These are phyloP conservation scores for Fusarium foetens DNA, from an alignment of 2,329 filamentous ascomycete genomes.

Conservation along the genomic window DNA sequence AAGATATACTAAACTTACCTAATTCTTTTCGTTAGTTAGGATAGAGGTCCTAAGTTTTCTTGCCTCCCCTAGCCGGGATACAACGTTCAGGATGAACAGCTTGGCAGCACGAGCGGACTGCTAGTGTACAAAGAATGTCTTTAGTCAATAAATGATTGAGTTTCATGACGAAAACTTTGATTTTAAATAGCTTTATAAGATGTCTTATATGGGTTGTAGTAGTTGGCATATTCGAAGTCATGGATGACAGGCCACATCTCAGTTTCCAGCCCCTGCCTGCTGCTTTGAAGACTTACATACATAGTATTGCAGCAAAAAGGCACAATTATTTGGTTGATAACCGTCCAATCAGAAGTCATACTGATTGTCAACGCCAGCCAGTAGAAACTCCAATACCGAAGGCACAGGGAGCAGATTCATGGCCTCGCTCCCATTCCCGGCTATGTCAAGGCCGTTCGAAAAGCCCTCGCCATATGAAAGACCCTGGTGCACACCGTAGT, in stretches of 20 bases:
- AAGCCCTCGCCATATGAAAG: conserved; percentile 34
- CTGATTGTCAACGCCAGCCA: conserved; percentile 46
- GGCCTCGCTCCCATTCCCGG: conserved; percentile 3
- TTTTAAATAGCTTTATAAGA: not conserved
- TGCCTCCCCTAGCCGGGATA: not conserved
- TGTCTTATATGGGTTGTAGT: not conserved
- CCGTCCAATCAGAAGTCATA: conserved; percentile 34
- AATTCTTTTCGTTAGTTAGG: not conserved
- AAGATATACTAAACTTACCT: not conserved
- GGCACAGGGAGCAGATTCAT: conserved; percentile 43
- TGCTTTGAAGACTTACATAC: not conserved
- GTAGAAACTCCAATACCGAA: conserved; percentile 46
- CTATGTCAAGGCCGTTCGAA: conserved; percentile 21
- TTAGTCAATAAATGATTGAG: not conserved
- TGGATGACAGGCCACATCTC: not conserved
- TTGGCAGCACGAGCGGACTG: not conserved
- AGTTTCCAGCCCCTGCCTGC: not conserved
- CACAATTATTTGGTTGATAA: not conserved
- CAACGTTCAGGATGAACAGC: not conserved
- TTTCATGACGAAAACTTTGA: not conserved
- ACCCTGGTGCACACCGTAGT: conserved; percentile 25
- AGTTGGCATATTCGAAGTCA: not conserved
- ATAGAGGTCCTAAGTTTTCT: not conserved
- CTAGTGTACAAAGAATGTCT: not conserved
- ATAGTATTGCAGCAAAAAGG: not conserved